Percentiles rank a stretch among this genome's conserved stretches.
Conservation (phyloP, 805 yeast genomes). For the Maudiozyma bulderi region DNA sequence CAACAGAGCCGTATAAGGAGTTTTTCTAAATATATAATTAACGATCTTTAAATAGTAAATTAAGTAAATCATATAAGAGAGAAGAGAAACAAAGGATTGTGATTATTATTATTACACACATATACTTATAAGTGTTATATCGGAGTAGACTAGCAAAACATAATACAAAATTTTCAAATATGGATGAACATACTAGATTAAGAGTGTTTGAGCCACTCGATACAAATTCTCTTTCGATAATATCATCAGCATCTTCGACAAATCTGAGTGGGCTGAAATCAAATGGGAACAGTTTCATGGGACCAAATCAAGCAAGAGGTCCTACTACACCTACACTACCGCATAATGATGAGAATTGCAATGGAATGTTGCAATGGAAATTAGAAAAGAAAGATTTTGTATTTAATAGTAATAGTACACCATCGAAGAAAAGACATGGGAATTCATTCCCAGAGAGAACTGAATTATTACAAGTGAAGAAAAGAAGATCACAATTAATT, state of each 20-base stretch:
- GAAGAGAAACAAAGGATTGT: no score
- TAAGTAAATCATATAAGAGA: no score
- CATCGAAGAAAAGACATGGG: slow-evolving; percentile 13
- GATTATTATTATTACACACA: no score
- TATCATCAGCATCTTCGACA: slow-evolving; percentile 15
- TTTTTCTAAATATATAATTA: background rate
- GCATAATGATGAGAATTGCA: slow-evolving; percentile 9
- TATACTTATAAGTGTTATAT: no score
- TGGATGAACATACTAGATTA: slow-evolving; percentile 8
- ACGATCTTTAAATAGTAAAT: background rate
- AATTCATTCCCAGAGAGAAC: background rate
- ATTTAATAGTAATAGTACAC: slow-evolving; percentile 27
- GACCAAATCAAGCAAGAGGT: slow-evolving; percentile 2
- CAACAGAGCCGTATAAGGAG: background rate
- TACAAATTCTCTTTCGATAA: slow-evolving; percentile 19
- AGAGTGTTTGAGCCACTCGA: slow-evolving; percentile 22
- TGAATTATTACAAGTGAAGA: slow-evolving; percentile 10
- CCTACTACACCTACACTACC: slow-evolving; percentile 11
- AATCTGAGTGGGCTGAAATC: slow-evolving; percentile 5
- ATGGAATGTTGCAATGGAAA: slow-evolving; percentile 20
- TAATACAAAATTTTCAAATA: background rate
- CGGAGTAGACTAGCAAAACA: background rate
- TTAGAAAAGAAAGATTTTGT: slow-evolving; percentile 20
- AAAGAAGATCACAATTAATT: slow-evolving; percentile 17
- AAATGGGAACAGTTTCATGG: slow-evolving; percentile 1